These are phyloP conservation scores for Dillenia suffruticosa DNA, from an alignment of 164 flowering plant genomes.

Conservation along the genomic window DNA sequence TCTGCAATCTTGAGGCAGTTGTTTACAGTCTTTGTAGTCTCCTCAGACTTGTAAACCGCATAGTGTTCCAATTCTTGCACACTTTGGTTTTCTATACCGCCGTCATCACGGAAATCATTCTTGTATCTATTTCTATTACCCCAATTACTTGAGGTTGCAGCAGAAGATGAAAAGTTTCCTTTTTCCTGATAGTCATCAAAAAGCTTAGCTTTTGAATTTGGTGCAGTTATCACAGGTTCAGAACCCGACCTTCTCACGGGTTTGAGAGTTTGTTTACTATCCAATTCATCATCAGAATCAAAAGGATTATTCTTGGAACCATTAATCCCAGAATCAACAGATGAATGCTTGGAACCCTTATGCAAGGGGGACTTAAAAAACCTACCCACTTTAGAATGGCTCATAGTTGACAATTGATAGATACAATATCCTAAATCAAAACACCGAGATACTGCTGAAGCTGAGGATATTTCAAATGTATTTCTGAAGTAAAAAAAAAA, in stretches of 20 bases:
- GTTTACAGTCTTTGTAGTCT: slow-evolving; percentile 55
- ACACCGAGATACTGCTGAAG: no score
- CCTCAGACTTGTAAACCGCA: slow-evolving; percentile 70
- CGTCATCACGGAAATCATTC: slow-evolving; percentile 63
- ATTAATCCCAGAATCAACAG: slow-evolving; percentile 26
- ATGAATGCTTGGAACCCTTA: slow-evolving; percentile 26
- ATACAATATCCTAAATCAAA: no score
- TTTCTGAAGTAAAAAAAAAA: no score
- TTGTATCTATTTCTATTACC: slow-evolving; percentile 46
- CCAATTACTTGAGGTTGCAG: slow-evolving; percentile 14
- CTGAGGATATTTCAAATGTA: no score
- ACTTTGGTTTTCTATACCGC: slow-evolving; percentile 60
- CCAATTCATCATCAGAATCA: slow-evolving; percentile 38
- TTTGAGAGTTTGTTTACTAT: slow-evolving; percentile 20
- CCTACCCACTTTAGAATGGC: slow-evolving; percentile 30
- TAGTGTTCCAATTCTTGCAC: slow-evolving; percentile 62
- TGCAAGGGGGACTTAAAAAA: slow-evolving; percentile 43
- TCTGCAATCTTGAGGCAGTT: slow-evolving; percentile 63
- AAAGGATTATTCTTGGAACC: slow-evolving; percentile 43
- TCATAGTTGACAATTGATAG: no score
- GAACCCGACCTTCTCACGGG: slow-evolving; percentile 35
- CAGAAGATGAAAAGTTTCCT: slow-evolving; percentile 19
- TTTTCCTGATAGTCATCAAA: slow-evolving; percentile 36
- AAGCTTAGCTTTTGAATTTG: slow-evolving; percentile 27
- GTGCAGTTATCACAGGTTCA: slow-evolving; percentile 21